A percentile compares a stretch with the other conserved stretches of the same genome.
Conservation (phyloP, 345 rosid species). For the Euphorbia tirucalli region DNA sequence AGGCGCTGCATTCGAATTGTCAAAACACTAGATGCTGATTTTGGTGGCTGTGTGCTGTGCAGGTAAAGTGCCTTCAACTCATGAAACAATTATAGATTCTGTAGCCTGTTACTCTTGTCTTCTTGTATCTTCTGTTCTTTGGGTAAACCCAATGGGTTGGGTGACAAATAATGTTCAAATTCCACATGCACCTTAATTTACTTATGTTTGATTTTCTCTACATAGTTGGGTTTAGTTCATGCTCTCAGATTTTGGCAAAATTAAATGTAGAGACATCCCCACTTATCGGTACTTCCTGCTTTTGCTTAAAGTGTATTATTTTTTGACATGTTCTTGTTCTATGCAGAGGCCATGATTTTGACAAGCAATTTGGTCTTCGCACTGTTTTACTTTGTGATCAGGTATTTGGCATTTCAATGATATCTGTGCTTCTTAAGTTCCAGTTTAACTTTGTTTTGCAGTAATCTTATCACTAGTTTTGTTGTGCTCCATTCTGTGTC, state of each 20-base stretch:
- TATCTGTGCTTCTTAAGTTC: slow-evolving; percentile 1
- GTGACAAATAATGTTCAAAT: too few relatives aligned
- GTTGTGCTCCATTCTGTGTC: not conserved
- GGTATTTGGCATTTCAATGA: slow-evolving; percentile 40
- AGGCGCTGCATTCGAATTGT: slow-evolving; percentile 86
- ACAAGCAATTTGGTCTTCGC: slow-evolving; percentile 69
- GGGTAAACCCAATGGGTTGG: not conserved
- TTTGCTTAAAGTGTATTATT: not conserved
- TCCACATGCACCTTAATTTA: not conserved
- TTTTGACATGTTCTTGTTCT: slow-evolving; percentile 4
- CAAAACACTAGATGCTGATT: slow-evolving; percentile 51
- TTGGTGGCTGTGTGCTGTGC: slow-evolving; percentile 88
- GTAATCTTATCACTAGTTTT: not conserved
- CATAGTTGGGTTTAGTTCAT: too few relatives aligned
- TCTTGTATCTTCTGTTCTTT: not conserved
- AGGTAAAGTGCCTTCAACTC: slow-evolving; percentile 43
- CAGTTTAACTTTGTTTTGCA: not conserved
- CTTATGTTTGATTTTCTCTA: too few relatives aligned
- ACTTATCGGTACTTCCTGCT: slow-evolving; percentile 1
- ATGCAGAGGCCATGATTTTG: slow-evolving; percentile 72
- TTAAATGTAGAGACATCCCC: too few relatives aligned
- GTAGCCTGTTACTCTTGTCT: not conserved
- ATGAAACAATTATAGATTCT: not conserved
- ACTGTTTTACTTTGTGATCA: slow-evolving; percentile 94
- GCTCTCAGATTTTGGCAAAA: too few relatives aligned